These are phyloP conservation scores for Xylaria sp. DNA, from an alignment of 2,329 filamentous ascomycete genomes.

Conservation along the genomic window DNA sequence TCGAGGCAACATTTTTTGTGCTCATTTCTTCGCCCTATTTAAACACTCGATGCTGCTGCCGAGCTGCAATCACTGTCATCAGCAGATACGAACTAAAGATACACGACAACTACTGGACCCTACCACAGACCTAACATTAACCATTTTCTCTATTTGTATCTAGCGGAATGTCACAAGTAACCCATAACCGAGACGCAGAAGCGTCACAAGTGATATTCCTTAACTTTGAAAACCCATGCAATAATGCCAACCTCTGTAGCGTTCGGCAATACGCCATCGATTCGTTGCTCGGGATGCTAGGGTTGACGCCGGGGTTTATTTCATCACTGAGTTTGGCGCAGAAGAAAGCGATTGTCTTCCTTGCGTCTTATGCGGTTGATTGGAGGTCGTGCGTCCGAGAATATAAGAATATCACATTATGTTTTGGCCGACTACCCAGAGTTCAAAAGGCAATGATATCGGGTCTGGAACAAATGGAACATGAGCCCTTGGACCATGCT, in stretches of 20 bases:
- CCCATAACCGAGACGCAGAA: neutral
- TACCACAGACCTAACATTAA: too few species aligned
- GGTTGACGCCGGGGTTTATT: neutral
- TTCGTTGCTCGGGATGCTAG: neutral
- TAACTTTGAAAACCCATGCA: neutral
- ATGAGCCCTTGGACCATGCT: neutral
- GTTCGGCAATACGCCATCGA: neutral
- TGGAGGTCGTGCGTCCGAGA: slow-evolving; percentile 5
- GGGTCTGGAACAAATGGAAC: neutral
- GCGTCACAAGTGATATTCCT: neutral
- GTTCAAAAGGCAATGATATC: neutral
- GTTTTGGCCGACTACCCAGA: neutral
- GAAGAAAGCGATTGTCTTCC: slow-evolving; percentile 14
- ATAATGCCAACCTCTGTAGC: neutral
- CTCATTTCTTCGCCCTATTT: neutral
- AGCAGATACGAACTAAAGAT: neutral
- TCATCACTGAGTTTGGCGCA: neutral
- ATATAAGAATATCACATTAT: slow-evolving; percentile 10
- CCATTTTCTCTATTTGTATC: neutral
- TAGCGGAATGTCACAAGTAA: neutral
- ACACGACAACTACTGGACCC: neutral
- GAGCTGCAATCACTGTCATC: neutral
- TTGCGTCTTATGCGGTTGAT: slow-evolving; percentile 14
- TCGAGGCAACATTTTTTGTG: neutral
- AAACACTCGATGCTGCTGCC: neutral